Conservation (phyloP, 1,139 yeast species). For the Magnusiomyces tetraspermus region DNA sequence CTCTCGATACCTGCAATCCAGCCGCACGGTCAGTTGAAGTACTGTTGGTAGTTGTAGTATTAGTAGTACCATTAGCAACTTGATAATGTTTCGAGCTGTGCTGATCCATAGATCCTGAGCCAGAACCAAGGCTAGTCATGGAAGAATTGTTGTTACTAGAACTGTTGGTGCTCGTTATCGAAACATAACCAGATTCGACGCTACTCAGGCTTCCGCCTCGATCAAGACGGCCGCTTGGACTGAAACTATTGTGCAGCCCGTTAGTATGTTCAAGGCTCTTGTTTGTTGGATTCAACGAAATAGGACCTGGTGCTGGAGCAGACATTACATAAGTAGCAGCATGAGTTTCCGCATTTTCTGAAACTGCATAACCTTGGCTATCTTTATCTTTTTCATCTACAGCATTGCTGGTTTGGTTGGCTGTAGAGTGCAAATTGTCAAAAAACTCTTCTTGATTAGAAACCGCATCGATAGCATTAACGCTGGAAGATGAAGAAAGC, state of each 20-base stretch:
- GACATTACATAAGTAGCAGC: neutral
- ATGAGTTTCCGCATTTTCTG: neutral
- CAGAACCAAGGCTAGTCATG: neutral
- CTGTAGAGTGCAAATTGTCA: too few species aligned
- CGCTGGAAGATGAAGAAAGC: neutral
- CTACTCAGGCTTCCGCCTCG: neutral
- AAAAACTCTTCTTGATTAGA: too few species aligned
- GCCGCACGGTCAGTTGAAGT: neutral
- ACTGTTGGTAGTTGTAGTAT: too few species aligned
- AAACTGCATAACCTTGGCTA: neutral
- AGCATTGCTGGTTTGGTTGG: too few species aligned
- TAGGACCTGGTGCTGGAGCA: neutral
- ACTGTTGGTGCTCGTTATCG: neutral
- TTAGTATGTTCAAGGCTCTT: neutral
- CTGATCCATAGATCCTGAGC: neutral
- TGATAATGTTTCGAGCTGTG: neutral
- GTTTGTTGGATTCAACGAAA: neutral
- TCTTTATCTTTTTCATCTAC: neutral
- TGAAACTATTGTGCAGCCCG: neutral
- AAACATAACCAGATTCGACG: neutral
- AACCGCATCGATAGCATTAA: too few species aligned
- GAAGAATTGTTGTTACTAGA: neutral
- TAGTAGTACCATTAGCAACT: neutral
- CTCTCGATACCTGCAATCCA: neutral
- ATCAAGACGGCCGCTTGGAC: neutral